Evolutionary conservation across 371 early-diverging fungal species (phyloP).

Genomic region (Lichtheimia ramosa): DNA sequence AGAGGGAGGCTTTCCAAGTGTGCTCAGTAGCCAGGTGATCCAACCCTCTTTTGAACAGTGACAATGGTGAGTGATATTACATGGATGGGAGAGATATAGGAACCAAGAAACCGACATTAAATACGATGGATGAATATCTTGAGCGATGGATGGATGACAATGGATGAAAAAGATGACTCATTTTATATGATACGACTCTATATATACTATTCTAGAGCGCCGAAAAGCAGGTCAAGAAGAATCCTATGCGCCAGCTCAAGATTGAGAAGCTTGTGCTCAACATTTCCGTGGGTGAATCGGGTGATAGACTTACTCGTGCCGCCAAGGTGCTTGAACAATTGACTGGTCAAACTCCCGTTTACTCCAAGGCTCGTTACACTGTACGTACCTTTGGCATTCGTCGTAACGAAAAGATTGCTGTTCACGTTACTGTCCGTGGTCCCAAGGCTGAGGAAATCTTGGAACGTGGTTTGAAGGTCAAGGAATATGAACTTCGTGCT

Average conservation of each 20-base stretch:
- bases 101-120: neutral
- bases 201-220: slow-evolving; percentile 1
- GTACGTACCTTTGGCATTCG: slow-evolving; percentile 99
- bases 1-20: neutral
- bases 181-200: neutral
- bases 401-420: slow-evolving; percentile 99
- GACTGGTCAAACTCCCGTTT: slow-evolving; percentile 99
- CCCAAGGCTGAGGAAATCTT: slow-evolving; percentile 87
- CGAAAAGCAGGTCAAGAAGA: slow-evolving; percentile 53
- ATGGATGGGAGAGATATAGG: neutral
- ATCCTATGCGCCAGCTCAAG: slow-evolving; percentile 97
- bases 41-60: slow-evolving; percentile 1
- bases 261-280: slow-evolving; percentile 99
- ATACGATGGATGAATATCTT: slow-evolving; percentile 2
- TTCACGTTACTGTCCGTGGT: slow-evolving; percentile 99
- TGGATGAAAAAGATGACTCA: neutral
- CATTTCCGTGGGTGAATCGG: slow-evolving; percentile 99
- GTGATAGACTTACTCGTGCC: slow-evolving; percentile 99
- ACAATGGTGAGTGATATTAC: neutral
- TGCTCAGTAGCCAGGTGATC: neutral
- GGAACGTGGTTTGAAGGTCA: slow-evolving; percentile 99
- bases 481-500: slow-evolving; percentile 98
- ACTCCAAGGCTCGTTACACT: slow-evolving; percentile 99
- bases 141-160: slow-evolving; percentile 5
- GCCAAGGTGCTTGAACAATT: slow-evolving; percentile 99